These are phyloP conservation scores for Tricholoma sp. DNA, from an alignment of 768 basidiomycete species.

Conservation along the genomic window DNA sequence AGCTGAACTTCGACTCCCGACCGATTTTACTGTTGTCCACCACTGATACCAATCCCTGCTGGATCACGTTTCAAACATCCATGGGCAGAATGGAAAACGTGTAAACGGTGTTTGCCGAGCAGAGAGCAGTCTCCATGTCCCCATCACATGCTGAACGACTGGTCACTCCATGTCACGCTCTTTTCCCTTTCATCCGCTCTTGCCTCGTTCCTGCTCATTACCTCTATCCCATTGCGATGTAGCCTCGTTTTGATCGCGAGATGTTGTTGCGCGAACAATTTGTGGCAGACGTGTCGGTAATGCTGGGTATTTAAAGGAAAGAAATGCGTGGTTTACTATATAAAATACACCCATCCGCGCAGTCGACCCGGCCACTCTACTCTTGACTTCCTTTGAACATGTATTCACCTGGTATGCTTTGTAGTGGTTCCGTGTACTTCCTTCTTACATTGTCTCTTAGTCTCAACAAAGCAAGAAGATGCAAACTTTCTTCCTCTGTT, in stretches of 20 bases:
- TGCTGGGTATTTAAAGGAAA: constrained; percentile 17
- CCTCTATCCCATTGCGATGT: constrained; percentile 13
- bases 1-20: neutral
- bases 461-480: constrained; percentile 2
- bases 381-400: neutral
- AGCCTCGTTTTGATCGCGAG: constrained; percentile 22
- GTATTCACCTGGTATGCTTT: neutral
- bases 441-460: neutral
- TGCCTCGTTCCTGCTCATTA: constrained; percentile 16
- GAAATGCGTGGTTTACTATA: constrained; percentile 5
- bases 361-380: neutral
- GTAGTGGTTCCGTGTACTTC: neutral
- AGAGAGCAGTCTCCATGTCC: constrained; percentile 17
- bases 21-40: neutral
- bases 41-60: neutral
- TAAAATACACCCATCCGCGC: neutral
- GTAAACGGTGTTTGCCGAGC: constrained; percentile 21
- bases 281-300: constrained; percentile 10
- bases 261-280: constrained; percentile 7
- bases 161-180: constrained; percentile 4
- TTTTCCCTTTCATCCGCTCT: constrained; percentile 16
- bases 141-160: constrained; percentile 18
- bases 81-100: constrained; percentile 14
- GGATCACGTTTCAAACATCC: neutral
- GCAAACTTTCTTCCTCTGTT: neutral